Percentiles rank a stretch among this genome's conserved stretches.
Evolutionary conservation across 2,329 filamentous ascomycete species (phyloP).

Genomic region (Paecilomyces sp.): DNA sequence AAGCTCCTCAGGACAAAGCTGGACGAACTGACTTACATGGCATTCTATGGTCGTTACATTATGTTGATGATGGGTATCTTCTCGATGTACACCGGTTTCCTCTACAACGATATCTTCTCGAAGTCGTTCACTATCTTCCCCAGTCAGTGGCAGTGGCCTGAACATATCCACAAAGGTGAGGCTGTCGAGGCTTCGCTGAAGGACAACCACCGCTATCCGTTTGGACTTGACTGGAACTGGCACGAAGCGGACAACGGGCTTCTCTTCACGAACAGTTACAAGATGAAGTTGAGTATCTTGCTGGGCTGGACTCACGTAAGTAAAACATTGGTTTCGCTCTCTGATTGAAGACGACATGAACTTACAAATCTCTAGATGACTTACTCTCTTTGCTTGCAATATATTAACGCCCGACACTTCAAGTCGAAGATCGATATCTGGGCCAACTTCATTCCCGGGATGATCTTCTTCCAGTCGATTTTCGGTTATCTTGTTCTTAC

Average conservation of each 20-base stretch:
- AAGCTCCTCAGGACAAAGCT: constrained; percentile 76
- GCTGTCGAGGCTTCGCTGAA: constrained; percentile 62
- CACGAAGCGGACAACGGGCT: constrained; percentile 92
- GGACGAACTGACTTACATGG: constrained; percentile 96
- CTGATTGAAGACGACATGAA: not conserved
- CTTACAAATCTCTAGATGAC: constrained; percentile 62
- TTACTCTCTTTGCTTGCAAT: constrained; percentile 88
- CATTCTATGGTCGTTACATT: constrained; percentile 97
- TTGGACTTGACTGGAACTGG: constrained; percentile 94
- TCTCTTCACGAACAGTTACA: constrained; percentile 95
- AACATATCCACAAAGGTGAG: constrained; percentile 58
- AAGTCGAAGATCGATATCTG: constrained; percentile 92
- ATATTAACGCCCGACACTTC: constrained; percentile 91
- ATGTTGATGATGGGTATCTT: constrained; percentile 97
- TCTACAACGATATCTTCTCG: constrained; percentile 98
- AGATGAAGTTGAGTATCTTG: constrained; percentile 99
- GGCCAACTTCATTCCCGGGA: constrained; percentile 94
- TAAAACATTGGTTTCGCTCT: constrained; percentile 8
- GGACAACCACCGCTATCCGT: constrained; percentile 79
- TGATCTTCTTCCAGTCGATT: constrained; percentile 99
- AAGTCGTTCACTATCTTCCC: constrained; percentile 82
- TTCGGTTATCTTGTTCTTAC: constrained; percentile 93
- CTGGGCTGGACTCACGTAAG: constrained; percentile 79
- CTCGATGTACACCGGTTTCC: constrained; percentile 91
- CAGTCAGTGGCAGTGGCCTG: constrained; percentile 83